Conservation (phyloP, 345 rosid genomes). For the Sisymbrium altissimum region DNA sequence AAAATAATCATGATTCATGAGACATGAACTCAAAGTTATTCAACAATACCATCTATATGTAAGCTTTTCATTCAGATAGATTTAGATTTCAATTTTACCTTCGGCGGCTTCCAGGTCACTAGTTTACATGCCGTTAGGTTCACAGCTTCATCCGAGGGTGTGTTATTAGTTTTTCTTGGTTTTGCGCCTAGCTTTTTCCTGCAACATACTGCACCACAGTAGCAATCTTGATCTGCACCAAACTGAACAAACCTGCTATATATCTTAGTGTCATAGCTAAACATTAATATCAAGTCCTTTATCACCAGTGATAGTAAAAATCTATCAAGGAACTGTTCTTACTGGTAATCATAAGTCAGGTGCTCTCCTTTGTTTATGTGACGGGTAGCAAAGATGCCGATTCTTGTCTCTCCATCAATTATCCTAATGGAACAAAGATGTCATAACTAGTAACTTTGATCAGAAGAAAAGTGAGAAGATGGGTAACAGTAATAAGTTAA, state of each 20-base stretch:
- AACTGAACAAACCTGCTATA: conserved; percentile 94
- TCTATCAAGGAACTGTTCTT: conserved; percentile 33
- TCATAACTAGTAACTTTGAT: not conserved
- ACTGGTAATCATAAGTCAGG: conserved; percentile 95
- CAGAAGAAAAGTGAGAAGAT: not conserved
- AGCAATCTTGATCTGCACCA: conserved; percentile 98
- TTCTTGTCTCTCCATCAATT: conserved; percentile 94
- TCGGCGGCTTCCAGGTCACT: conserved; percentile 55
- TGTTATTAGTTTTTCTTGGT: conserved; percentile 55
- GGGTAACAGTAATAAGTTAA: not conserved
- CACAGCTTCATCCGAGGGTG: conserved; percentile 57
- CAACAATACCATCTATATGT: conserved; percentile 9
- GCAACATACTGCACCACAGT: conserved; percentile 75
- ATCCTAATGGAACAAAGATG: conserved; percentile 48
- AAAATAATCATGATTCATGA: not conserved
- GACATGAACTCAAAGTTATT: not conserved
- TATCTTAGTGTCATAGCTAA: conserved; percentile 41
- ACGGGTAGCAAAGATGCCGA: conserved; percentile 81
- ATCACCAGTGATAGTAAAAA: not conserved
- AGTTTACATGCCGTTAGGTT: conserved; percentile 64
- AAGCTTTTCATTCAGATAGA: conserved; percentile 44
- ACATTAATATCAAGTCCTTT: not conserved
- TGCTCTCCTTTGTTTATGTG: conserved; percentile 83
- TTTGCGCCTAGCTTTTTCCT: conserved; percentile 79
- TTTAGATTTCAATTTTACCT: conserved; percentile 46